A percentile compares a stretch with the other conserved stretches of the same genome.
These are phyloP conservation scores for Penicillium subrubescens DNA, from an alignment of 495 filamentous ascomycete species.

Conservation along the genomic window DNA sequence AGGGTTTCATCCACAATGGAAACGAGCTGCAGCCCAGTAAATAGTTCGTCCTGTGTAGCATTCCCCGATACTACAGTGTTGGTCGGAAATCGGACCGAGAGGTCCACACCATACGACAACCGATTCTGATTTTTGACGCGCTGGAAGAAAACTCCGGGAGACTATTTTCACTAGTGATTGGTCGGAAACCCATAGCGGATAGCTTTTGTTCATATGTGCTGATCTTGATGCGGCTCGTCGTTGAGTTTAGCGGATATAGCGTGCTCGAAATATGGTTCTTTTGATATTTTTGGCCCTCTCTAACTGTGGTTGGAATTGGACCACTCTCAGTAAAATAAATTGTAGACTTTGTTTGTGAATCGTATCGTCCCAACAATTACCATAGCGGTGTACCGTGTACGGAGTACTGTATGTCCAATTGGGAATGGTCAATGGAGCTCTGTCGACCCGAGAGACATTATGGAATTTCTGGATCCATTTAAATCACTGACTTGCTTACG, in stretches of 20 bases:
- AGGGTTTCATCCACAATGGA: constrained; percentile 3
- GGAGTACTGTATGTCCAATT: too few species aligned
- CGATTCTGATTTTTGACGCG: constrained; percentile 7
- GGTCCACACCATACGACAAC: constrained; percentile 17
- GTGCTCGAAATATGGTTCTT: not conserved
- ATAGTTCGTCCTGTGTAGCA: constrained; percentile 7
- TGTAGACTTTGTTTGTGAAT: not conserved
- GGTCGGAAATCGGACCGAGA: not conserved
- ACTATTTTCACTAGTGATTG: not conserved
- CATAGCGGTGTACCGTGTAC: too few species aligned
- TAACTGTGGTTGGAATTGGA: not conserved
- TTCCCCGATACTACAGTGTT: constrained; percentile 1
- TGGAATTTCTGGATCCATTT: constrained; percentile 2
- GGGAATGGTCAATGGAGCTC: not conserved
- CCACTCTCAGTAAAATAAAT: not conserved
- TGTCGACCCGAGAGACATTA: constrained; percentile 1
- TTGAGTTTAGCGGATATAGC: not conserved
- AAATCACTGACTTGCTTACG: not conserved
- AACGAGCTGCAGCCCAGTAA: not conserved
- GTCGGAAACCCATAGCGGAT: not conserved
- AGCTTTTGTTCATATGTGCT: not conserved
- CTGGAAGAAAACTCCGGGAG: constrained; percentile 7
- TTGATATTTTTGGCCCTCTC: not conserved
- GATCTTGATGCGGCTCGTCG: not conserved
- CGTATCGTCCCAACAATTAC: not conserved